Percentiles rank a stretch among this genome's conserved stretches.
Evolutionary conservation across 257 asterid species (phyloP).

Genomic region (Hygrophila difformis): DNA sequence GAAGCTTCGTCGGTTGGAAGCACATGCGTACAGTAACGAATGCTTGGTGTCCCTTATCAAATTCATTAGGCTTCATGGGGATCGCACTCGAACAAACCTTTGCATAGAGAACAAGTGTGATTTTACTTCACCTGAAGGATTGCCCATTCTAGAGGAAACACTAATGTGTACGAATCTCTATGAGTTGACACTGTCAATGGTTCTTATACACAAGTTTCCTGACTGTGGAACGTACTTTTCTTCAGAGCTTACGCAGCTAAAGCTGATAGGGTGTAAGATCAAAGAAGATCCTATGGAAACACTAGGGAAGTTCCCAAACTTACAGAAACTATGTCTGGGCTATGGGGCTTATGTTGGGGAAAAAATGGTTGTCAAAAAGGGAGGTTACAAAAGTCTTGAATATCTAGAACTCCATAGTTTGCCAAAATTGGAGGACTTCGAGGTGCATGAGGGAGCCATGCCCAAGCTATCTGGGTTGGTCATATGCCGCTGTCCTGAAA

Average conservation of each 20-base stretch:
- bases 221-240: neutral
- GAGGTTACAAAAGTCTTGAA: conserved; percentile 10
- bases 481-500: neutral
- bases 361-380: conserved; percentile 11
- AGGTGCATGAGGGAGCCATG: conserved; percentile 19
- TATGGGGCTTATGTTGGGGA: neutral
- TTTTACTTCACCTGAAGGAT: conserved; percentile 6
- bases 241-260: neutral
- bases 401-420: neutral
- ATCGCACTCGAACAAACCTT: conserved; percentile 2
- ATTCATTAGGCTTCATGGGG: neutral
- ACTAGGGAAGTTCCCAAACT: conserved; percentile 12
- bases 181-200: neutral
- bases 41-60: neutral
- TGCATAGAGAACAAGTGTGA: conserved; percentile 2
- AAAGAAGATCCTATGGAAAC: conserved; percentile 4
- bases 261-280: neutral
- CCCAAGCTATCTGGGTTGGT: conserved; percentile 2
- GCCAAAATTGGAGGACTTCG: conserved; percentile 8
- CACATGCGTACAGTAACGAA: neutral
- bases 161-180: conserved; percentile 1
- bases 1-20: conserved; percentile 3
- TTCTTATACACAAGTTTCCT: neutral
- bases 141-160: conserved; percentile 2
- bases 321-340: neutral